phyloP scores from a whole-genome alignment of 768 basidiomycete species.

The Phlebiopsis gigantea region DNA sequence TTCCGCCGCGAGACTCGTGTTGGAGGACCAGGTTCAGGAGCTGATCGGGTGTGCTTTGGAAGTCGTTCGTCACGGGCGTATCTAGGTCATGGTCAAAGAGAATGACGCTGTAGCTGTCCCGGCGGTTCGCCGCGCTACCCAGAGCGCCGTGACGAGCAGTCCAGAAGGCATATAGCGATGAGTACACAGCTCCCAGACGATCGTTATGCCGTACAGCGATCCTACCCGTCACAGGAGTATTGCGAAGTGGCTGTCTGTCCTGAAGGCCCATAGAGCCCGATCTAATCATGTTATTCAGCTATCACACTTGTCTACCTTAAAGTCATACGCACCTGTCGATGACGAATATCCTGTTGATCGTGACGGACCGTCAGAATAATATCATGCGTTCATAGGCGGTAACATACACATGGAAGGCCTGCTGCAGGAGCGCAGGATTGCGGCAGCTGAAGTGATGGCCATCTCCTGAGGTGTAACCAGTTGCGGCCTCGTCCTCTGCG shows the following conservation, averaged over 20 bases:
- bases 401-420: constrained; percentile 54
- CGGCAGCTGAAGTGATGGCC: constrained; percentile 51
- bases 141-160: constrained; percentile 39
- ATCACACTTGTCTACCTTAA: background rate
- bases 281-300: constrained; percentile 25
- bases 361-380: background rate
- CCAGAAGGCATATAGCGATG: constrained; percentile 55
- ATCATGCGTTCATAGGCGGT: background rate
- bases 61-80: constrained; percentile 38
- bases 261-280: constrained; percentile 44
- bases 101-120: constrained; percentile 54
- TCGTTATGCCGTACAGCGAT: constrained; percentile 38
- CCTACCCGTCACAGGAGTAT: constrained; percentile 35
- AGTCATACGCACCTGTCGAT: constrained; percentile 37
- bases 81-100: constrained; percentile 32
- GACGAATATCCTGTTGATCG: constrained; percentile 41
- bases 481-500: constrained; percentile 21
- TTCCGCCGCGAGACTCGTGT: constrained; percentile 30
- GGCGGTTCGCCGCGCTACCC: constrained; percentile 24
- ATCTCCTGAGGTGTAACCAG: constrained; percentile 49
- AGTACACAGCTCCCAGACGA: constrained; percentile 54
- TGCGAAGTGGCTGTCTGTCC: constrained; percentile 40
- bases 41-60: constrained; percentile 37
- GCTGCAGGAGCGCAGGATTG: constrained; percentile 47
- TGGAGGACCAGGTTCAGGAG: constrained; percentile 36